A percentile compares a stretch with the other conserved stretches of the same genome.
phyloP scores from a whole-genome alignment of 2,329 filamentous ascomycete genomes.

The Neophaeococcomyces aloes region DNA sequence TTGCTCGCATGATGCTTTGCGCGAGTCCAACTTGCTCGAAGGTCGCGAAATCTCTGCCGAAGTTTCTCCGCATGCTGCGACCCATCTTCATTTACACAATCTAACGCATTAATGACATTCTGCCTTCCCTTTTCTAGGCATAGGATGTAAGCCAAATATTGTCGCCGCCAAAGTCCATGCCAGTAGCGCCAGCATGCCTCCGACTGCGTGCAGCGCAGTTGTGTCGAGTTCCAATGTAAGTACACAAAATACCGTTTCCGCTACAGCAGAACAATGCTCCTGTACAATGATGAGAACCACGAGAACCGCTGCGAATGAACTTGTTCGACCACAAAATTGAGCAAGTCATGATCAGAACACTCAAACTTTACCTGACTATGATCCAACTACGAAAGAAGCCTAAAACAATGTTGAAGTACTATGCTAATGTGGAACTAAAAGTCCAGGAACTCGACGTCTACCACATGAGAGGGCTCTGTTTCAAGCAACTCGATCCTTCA shows the following conservation, averaged over 20 bases:
- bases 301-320: constrained; percentile 62
- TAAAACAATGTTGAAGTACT: too few relatives aligned
- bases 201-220: constrained; percentile 4
- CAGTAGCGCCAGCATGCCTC: constrained; percentile 4
- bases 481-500: too few relatives aligned
- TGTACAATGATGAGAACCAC: constrained; percentile 33
- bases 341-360: constrained; percentile 38
- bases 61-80: too few relatives aligned
- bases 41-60: too few relatives aligned
- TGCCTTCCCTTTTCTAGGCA: not conserved
- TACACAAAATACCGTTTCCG: not conserved
- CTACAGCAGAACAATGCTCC: not conserved
- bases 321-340: constrained; percentile 23
- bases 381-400: too few relatives aligned
- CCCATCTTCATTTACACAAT: too few relatives aligned
- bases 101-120: too few relatives aligned
- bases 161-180: constrained; percentile 5
- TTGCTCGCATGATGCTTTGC: too few relatives aligned
- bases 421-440: too few relatives aligned
- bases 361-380: constrained; percentile 9
- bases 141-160: not conserved
- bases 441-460: too few relatives aligned
- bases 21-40: too few relatives aligned
- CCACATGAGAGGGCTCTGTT: not conserved
- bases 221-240: constrained; percentile 26